Evolutionary conservation across 176 grass and related monocot species (phyloP).

Genomic region (Lolium rigidum): DNA sequence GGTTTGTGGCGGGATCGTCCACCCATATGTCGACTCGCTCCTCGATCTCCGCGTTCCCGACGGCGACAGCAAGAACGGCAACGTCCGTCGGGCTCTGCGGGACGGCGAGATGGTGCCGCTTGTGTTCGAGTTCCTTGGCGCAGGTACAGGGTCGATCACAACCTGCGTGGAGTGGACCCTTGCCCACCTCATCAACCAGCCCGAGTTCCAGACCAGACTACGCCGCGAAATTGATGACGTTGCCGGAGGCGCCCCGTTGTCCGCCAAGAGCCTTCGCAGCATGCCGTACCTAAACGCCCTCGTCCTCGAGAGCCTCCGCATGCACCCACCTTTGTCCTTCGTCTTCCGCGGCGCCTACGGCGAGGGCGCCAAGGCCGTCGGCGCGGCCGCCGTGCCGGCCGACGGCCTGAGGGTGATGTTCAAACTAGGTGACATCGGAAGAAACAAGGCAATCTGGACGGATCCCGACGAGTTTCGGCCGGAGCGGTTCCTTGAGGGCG

Average conservation of each 20-base stretch:
- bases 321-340: background rate
- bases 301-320: conserved; percentile 19
- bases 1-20: background rate
- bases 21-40: conserved; percentile 3
- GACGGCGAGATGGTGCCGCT: background rate
- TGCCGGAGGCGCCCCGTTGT: too few species aligned
- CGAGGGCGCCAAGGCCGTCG: too few species aligned
- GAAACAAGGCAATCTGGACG: background rate
- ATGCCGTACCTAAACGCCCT: background rate
- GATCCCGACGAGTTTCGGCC: background rate
- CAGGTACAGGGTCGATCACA: background rate
- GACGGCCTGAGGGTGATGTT: background rate
- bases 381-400: background rate
- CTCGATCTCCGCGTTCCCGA: background rate
- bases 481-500: conserved; percentile 56
- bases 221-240: background rate
- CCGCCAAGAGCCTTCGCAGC: too few species aligned
- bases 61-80: background rate
- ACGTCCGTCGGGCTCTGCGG: background rate
- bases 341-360: background rate
- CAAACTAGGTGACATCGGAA: background rate
- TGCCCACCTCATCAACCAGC: background rate
- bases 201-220: background rate
- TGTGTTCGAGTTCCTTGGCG: background rate
- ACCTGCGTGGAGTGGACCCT: background rate